phyloP scores from a whole-genome alignment of 441 rosid genomes.

The Breynia disticha region DNA sequence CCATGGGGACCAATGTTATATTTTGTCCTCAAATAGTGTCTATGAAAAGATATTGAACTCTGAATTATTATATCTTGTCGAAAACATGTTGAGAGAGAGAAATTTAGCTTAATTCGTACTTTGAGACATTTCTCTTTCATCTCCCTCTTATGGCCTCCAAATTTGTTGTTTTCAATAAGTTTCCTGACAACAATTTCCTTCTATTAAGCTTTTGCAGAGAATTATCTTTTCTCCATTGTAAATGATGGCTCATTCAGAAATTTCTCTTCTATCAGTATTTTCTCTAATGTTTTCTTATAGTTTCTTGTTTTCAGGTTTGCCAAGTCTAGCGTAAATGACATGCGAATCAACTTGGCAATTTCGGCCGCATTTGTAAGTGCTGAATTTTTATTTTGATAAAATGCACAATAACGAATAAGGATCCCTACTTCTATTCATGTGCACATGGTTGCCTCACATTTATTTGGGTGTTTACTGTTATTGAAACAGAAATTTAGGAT shows the following conservation, averaged over 20 bases:
- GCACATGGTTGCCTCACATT: not conserved
- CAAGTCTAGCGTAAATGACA: conserved; percentile 51
- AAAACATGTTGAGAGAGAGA: no score
- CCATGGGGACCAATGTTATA: conserved; percentile 96
- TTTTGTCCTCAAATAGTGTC: not conserved
- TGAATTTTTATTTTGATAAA: not conserved
- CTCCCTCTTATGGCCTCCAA: no score
- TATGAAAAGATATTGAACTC: no score
- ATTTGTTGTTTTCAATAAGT: no score
- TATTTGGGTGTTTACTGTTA: no score
- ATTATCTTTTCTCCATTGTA: no score
- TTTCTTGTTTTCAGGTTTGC: conserved; percentile 45
- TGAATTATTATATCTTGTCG: no score
- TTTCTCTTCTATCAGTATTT: not conserved
- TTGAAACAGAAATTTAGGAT: no score
- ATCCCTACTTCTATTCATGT: not conserved
- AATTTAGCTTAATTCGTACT: no score
- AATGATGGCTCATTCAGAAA: not conserved
- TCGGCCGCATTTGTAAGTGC: conserved; percentile 81
- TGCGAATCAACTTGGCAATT: conserved; percentile 75
- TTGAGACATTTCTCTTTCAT: no score
- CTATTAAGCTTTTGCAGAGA: no score
- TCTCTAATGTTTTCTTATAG: conserved; percentile 13
- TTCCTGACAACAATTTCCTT: no score
- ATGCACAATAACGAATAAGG: conserved; percentile 1